These are phyloP conservation scores for Zalaria obscura DNA, from an alignment of 2,329 filamentous ascomycete genomes.

Conservation along the genomic window DNA sequence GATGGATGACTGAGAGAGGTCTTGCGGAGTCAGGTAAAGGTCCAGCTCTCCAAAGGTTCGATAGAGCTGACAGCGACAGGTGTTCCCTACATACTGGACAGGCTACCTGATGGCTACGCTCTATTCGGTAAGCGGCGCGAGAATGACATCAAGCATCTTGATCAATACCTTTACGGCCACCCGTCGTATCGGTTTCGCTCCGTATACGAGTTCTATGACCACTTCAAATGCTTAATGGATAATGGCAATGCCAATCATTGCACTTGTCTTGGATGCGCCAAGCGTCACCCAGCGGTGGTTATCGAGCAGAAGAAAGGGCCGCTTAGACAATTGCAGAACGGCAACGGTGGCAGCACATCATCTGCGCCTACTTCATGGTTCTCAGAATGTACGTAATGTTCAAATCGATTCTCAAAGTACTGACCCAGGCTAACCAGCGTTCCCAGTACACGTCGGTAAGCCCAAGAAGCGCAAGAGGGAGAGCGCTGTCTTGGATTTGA, in stretches of 20 bases:
- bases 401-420: too few relatives aligned
- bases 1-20: conserved; percentile 33
- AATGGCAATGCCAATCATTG: conserved; percentile 28
- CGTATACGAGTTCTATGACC: conserved; percentile 38
- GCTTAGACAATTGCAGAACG: background rate
- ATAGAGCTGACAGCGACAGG: conserved; percentile 22
- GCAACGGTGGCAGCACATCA: background rate
- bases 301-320: too few relatives aligned
- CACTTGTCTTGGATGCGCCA: conserved; percentile 33
- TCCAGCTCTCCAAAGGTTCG: too few relatives aligned
- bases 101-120: conserved; percentile 39
- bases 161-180: conserved; percentile 45
- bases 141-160: conserved; percentile 22
- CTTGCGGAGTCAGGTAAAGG: conserved; percentile 18
- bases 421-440: too few relatives aligned
- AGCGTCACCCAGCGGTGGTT: too few relatives aligned
- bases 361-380: background rate
- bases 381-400: too few relatives aligned
- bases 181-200: conserved; percentile 39
- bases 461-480: background rate
- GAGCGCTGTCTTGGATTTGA: background rate
- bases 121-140: conserved; percentile 36
- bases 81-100: conserved; percentile 35
- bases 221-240: conserved; percentile 43
- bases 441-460: too few relatives aligned